These are phyloP conservation scores for Daedaleopsis nitida DNA, from an alignment of 768 basidiomycete genomes.

Conservation along the genomic window DNA sequence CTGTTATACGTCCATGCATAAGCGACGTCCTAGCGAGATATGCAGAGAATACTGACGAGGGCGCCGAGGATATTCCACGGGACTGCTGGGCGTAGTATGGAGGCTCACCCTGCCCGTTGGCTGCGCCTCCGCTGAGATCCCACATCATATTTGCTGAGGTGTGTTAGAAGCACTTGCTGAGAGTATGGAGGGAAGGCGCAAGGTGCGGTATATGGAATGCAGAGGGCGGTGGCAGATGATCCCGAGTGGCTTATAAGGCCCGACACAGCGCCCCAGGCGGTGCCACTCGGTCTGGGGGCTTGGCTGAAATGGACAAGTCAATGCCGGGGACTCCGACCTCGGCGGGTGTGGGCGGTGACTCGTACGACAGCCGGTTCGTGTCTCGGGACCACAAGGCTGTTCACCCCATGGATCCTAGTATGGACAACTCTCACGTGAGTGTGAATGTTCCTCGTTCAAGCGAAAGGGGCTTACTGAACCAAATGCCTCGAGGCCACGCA, in stretches of 20 bases:
- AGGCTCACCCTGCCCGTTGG: slow-evolving; percentile 8
- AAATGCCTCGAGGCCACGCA: no score
- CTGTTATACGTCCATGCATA: neutral
- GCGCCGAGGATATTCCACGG: neutral
- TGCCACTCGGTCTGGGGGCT: slow-evolving; percentile 8
- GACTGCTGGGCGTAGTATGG: slow-evolving; percentile 6
- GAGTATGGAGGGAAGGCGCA: slow-evolving; percentile 1
- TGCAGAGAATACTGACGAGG: slow-evolving; percentile 8
- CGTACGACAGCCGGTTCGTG: neutral
- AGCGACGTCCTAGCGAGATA: neutral
- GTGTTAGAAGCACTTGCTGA: neutral
- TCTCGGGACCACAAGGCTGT: slow-evolving; percentile 11
- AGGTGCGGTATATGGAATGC: slow-evolving; percentile 11
- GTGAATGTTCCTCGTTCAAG: neutral
- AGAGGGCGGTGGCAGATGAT: slow-evolving; percentile 12
- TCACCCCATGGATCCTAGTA: slow-evolving; percentile 8
- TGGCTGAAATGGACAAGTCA: slow-evolving; percentile 4
- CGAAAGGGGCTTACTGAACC: no score
- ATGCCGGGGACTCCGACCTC: slow-evolving; percentile 5
- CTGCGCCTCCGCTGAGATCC: slow-evolving; percentile 16
- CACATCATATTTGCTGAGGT: slow-evolving; percentile 18
- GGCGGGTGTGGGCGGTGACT: slow-evolving; percentile 7
- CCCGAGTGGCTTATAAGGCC: slow-evolving; percentile 13
- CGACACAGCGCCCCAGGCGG: slow-evolving; percentile 3
- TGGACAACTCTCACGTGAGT: slow-evolving; percentile 7